A percentile compares a stretch with the other conserved stretches of the same genome.
Evolutionary conservation across 2,329 filamentous ascomycete species (phyloP).

Genomic region (Talaromyces sp.): DNA sequence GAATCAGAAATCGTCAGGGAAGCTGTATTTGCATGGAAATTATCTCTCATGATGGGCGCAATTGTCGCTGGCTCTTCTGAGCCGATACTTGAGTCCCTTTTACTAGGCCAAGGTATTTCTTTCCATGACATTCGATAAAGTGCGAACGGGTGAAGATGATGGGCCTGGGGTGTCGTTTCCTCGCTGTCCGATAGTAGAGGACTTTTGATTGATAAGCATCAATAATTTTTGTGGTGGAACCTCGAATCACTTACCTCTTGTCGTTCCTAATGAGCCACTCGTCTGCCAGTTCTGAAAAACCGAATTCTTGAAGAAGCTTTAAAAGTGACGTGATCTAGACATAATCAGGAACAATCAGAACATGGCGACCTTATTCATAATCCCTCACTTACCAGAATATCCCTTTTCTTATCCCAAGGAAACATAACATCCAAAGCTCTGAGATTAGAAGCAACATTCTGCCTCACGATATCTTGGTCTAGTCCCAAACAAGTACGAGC

Average conservation of each 20-base stretch:
- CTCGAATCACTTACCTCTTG: neutral
- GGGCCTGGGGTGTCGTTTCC: neutral
- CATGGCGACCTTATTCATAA: too few species aligned
- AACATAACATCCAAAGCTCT: constrained; percentile 1
- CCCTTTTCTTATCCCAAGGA: constrained; percentile 4
- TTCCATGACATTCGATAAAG: constrained; percentile 8
- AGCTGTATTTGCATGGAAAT: neutral
- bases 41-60: too few species aligned
- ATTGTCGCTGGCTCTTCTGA: neutral
- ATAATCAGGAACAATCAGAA: neutral
- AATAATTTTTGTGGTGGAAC: neutral
- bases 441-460: neutral
- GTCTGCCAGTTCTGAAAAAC: neutral
- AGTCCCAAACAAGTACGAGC: neutral
- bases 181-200: neutral
- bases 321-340: neutral
- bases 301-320: constrained; percentile 6
- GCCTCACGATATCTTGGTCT: neutral
- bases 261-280: neutral
- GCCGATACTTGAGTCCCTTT: too few species aligned
- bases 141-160: constrained; percentile 3
- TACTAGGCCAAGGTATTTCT: constrained; percentile 2
- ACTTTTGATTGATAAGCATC: neutral
- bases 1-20: neutral
- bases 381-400: neutral